Percentiles rank a stretch among this genome's conserved stretches.
Conservation (phyloP, 139 green algal species). For the Chlamydomonas schloesseri region DNA sequence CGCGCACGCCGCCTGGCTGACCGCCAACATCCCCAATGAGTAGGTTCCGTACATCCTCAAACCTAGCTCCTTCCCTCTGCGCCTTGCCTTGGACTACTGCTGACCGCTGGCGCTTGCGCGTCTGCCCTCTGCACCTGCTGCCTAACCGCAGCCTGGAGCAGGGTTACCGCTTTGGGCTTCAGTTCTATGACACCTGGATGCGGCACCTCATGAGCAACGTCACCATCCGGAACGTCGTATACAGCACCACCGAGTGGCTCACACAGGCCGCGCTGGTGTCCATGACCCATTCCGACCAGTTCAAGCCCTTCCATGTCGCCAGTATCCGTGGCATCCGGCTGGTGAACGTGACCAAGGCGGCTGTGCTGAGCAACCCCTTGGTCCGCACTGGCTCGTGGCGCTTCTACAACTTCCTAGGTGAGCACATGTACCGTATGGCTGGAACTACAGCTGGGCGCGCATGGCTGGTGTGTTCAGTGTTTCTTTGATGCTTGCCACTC, state of each 20-base stretch:
- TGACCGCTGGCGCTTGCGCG: too few species aligned
- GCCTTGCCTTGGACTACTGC: too few species aligned
- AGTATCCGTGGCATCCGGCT: background rate
- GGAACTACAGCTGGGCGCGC: too few species aligned
- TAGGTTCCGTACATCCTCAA: background rate
- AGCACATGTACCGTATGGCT: too few species aligned
- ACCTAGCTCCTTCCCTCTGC: too few species aligned
- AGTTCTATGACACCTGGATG: background rate
- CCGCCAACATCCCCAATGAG: background rate
- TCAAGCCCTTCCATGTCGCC: background rate
- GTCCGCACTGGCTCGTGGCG: background rate
- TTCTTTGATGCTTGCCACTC: too few species aligned
- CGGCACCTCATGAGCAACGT: background rate
- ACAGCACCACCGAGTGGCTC: background rate
- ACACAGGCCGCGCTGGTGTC: background rate
- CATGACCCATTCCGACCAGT: background rate
- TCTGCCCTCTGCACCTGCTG: too few species aligned
- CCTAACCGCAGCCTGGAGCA: background rate
- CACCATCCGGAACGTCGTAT: background rate
- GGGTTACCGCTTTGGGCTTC: background rate
- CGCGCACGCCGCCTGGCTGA: background rate
- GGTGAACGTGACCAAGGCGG: background rate
- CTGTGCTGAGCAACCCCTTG: background rate
- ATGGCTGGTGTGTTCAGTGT: too few species aligned
- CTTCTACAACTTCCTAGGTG: constrained; percentile 6